Evolutionary conservation across 495 filamentous ascomycete species (phyloP).

Genomic region (Daldinia childiae): DNA sequence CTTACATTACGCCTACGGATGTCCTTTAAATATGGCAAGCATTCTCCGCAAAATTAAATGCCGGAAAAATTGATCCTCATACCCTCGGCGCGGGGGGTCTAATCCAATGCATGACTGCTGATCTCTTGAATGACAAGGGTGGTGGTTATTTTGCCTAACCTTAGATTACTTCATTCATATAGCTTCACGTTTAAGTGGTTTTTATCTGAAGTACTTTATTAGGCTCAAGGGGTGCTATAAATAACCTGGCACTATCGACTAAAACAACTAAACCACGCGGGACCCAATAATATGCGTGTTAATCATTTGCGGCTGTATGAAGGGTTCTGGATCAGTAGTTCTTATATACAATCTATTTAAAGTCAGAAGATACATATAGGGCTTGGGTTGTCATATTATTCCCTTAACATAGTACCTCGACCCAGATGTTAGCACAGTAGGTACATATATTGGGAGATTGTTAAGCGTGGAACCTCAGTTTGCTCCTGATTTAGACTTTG

Average conservation of each 20-base stretch:
- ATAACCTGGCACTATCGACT: neutral
- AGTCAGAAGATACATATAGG: no score
- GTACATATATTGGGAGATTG: no score
- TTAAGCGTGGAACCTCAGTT: no score
- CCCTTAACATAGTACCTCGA: no score
- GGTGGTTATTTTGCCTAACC: conserved; percentile 30
- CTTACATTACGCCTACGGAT: neutral
- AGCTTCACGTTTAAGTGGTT: neutral
- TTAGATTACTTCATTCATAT: neutral
- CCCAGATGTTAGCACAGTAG: no score
- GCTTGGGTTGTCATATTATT: no score
- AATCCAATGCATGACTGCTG: conserved; percentile 3
- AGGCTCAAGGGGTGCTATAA: neutral
- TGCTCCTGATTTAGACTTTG: no score
- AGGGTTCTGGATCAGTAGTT: neutral
- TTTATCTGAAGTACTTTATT: neutral
- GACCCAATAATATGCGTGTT: neutral
- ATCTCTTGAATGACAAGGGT: conserved; percentile 23
- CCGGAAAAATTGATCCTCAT: conserved; percentile 32
- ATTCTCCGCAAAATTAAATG: conserved; percentile 25
- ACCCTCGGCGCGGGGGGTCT: conserved; percentile 15
- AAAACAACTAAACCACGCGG: neutral
- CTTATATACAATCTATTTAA: neutral
- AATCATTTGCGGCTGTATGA: neutral
- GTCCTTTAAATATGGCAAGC: conserved; percentile 7